Percentiles rank a stretch among this genome's conserved stretches.
These are phyloP conservation scores for Arctostaphylos glauca DNA, from an alignment of 148 eudicot species.

Conservation along the genomic window DNA sequence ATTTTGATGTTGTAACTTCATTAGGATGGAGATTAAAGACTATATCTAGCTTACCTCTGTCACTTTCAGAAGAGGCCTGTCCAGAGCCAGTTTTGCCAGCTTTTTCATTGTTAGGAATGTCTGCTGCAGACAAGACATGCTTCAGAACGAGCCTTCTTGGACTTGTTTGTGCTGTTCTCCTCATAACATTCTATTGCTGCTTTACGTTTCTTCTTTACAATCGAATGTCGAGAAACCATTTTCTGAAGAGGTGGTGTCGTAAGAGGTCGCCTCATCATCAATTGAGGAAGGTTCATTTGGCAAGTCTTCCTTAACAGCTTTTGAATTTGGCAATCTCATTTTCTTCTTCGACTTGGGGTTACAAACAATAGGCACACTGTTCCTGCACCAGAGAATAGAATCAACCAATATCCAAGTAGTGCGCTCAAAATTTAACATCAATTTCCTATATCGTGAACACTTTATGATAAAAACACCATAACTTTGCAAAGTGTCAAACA, in stretches of 20 bases:
- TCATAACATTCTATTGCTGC: slow-evolving; percentile 35
- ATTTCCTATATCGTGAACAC: background rate
- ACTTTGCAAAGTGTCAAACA: slow-evolving; percentile 8
- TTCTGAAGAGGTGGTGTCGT: slow-evolving; percentile 22
- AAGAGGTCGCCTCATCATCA: slow-evolving; percentile 43
- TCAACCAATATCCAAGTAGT: slow-evolving; percentile 1
- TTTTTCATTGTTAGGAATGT: slow-evolving; percentile 57
- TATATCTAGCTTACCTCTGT: slow-evolving; percentile 65
- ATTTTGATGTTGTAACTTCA: background rate
- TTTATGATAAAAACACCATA: background rate
- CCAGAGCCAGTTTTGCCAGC: slow-evolving; percentile 14
- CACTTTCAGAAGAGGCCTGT: slow-evolving; percentile 66
- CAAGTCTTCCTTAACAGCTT: slow-evolving; percentile 40
- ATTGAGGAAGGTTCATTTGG: slow-evolving; percentile 38
- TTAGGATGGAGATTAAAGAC: background rate
- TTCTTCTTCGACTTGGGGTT: slow-evolving; percentile 35
- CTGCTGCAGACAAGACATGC: slow-evolving; percentile 57
- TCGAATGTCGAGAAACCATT: background rate
- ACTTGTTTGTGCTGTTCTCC: slow-evolving; percentile 7
- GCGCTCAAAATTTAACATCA: background rate
- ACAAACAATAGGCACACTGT: slow-evolving; percentile 32
- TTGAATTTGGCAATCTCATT: too few relatives aligned
- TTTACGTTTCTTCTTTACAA: slow-evolving; percentile 62
- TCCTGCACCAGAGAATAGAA: slow-evolving; percentile 35
- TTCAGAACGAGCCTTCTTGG: slow-evolving; percentile 50